Conservation (phyloP, 2,329 filamentous ascomycete genomes). For the Alternaria dauci region DNA sequence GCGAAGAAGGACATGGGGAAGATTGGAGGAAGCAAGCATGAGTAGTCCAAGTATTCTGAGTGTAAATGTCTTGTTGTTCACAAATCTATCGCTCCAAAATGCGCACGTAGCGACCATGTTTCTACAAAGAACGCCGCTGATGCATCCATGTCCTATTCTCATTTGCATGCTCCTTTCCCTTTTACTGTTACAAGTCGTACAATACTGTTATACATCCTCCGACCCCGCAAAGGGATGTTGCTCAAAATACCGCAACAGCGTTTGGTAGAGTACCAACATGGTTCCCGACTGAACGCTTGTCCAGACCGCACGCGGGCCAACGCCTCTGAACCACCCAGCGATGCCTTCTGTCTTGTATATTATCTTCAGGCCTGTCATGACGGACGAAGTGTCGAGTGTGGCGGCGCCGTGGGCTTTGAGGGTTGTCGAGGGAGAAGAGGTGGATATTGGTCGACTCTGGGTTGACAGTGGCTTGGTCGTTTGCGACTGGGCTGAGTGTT, state of each 20-base stretch:
- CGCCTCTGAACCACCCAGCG: conserved; percentile 90
- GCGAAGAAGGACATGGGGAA: too few relatives aligned
- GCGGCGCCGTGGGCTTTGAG: conserved; percentile 80
- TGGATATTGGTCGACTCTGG: conserved; percentile 78
- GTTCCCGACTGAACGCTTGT: conserved; percentile 96
- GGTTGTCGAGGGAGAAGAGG: conserved; percentile 86
- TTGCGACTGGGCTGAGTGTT: conserved; percentile 41
- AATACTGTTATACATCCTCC: conserved; percentile 26
- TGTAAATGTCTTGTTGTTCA: conserved; percentile 3
- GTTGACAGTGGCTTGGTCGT: conserved; percentile 35
- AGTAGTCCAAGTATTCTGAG: neutral
- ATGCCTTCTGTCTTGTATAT: conserved; percentile 93
- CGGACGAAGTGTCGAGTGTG: conserved; percentile 86
- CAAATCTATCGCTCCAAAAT: conserved; percentile 17
- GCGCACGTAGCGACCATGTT: neutral
- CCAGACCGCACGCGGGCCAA: conserved; percentile 92
- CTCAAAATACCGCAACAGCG: conserved; percentile 80
- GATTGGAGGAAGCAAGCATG: too few relatives aligned
- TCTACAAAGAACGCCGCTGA: conserved; percentile 14
- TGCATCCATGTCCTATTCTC: conserved; percentile 3
- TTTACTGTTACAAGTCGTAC: conserved; percentile 3
- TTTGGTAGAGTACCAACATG: conserved; percentile 96
- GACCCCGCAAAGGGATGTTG: conserved; percentile 50
- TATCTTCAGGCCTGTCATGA: conserved; percentile 81
- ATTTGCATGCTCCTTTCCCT: neutral